These are phyloP conservation scores for Syzygium grande DNA, from an alignment of 345 rosid genomes.

Conservation along the genomic window DNA sequence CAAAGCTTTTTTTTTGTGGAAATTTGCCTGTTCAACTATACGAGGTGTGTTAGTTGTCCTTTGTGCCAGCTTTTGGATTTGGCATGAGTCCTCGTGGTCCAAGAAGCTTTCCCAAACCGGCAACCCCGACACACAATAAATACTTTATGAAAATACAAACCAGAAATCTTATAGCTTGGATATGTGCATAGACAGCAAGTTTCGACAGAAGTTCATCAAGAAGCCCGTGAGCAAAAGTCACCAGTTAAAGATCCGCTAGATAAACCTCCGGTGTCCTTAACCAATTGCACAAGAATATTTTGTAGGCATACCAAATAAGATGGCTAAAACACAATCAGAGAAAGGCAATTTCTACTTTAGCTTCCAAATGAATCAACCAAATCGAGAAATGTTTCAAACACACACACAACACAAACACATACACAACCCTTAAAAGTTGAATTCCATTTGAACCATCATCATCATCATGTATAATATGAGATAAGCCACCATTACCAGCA, in stretches of 20 bases:
- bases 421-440: neutral
- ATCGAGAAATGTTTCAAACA: neutral
- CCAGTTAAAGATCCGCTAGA: neutral
- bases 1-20: too few relatives aligned
- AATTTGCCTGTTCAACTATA: constrained; percentile 4
- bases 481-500: neutral
- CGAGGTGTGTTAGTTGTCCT: constrained; percentile 84
- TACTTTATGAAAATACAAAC: neutral
- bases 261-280: neutral
- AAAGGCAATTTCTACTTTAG: neutral
- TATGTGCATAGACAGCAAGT: neutral
- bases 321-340: neutral
- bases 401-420: too few relatives aligned
- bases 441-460: neutral
- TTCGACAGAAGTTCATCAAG: neutral
- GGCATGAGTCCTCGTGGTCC: constrained; percentile 99
- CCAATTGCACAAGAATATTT: neutral
- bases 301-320: neutral
- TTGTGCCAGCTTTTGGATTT: constrained; percentile 96
- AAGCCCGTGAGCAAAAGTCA: neutral
- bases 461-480: neutral
- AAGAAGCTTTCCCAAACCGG: constrained; percentile 87
- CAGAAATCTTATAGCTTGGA: neutral
- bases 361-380: neutral
- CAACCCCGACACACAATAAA: constrained; percentile 46